phyloP scores from a whole-genome alignment of 805 yeast genomes.

The Yamadazyma philogaea region DNA sequence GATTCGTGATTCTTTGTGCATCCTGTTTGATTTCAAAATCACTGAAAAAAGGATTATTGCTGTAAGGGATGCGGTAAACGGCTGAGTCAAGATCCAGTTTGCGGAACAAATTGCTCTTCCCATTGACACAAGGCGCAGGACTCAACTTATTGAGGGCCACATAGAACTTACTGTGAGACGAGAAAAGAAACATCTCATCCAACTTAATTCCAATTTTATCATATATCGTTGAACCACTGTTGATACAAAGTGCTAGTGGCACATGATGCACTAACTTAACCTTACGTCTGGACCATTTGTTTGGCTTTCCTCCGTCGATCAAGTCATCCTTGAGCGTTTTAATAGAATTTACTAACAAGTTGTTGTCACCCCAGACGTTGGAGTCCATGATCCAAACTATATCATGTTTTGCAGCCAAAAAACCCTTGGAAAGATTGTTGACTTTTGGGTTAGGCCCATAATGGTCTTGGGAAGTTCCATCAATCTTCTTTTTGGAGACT shows the following conservation, averaged over 20 bases:
- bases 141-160: slow-evolving; percentile 69
- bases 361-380: slow-evolving; percentile 73
- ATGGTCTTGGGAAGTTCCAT: slow-evolving; percentile 27
- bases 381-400: slow-evolving; percentile 83
- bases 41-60: slow-evolving; percentile 28
- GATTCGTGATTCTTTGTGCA: slow-evolving; percentile 22
- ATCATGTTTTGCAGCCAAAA: slow-evolving; percentile 62
- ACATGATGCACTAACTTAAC: slow-evolving; percentile 77
- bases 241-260: slow-evolving; percentile 58
- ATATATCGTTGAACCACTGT: slow-evolving; percentile 12
- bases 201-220: slow-evolving; percentile 55
- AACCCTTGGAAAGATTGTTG: slow-evolving; percentile 82
- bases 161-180: slow-evolving; percentile 85
- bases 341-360: slow-evolving; percentile 65
- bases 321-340: slow-evolving; percentile 44
- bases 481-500: slow-evolving; percentile 39
- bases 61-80: slow-evolving; percentile 37
- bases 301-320: slow-evolving; percentile 46
- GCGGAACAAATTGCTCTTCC: slow-evolving; percentile 79
- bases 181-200: slow-evolving; percentile 81
- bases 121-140: slow-evolving; percentile 87
- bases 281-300: slow-evolving; percentile 24
- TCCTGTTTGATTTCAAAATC: slow-evolving; percentile 27
- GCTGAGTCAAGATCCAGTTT: slow-evolving; percentile 61
- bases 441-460: slow-evolving; percentile 89